Conservation (phyloP, 768 basidiomycete species). For the Lactarius deliciosus region DNA sequence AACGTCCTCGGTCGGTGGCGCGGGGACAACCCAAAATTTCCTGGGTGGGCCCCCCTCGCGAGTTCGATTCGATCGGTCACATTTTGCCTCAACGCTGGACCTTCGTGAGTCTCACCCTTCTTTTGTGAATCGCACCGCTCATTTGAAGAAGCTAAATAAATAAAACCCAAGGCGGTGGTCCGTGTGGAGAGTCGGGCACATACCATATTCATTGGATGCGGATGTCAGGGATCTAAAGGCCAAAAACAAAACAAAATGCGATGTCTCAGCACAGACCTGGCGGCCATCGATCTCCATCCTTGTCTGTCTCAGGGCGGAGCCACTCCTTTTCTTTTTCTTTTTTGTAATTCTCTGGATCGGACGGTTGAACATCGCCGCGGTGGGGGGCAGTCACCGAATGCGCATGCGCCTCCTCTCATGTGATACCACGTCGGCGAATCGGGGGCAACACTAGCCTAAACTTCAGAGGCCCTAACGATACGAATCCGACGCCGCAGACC, state of each 20-base stretch:
- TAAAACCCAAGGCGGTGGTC: neutral
- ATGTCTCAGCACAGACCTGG: conserved; percentile 7
- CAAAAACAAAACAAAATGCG: neutral
- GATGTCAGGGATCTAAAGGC: neutral
- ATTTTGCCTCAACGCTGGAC: neutral
- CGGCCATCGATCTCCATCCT: conserved; percentile 9
- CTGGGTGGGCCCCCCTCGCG: neutral
- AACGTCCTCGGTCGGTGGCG: neutral
- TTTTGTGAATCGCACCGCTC: conserved; percentile 3
- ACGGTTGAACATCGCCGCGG: neutral
- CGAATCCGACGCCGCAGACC: neutral
- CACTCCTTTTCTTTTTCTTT: neutral
- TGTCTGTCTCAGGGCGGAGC: conserved; percentile 4
- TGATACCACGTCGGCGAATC: conserved; percentile 1
- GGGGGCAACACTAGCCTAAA: neutral
- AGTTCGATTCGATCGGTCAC: conserved; percentile 2
- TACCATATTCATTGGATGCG: neutral
- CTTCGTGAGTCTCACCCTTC: neutral
- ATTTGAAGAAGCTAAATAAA: neutral
- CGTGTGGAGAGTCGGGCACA: neutral
- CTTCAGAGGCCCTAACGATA: neutral
- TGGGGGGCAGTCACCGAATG: conserved; percentile 1
- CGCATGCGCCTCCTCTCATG: neutral
- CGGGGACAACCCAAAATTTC: neutral
- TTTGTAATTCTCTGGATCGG: conserved; percentile 6